phyloP scores from a whole-genome alignment of 148 eudicot species.

The Vaccinium macrocarpon region DNA sequence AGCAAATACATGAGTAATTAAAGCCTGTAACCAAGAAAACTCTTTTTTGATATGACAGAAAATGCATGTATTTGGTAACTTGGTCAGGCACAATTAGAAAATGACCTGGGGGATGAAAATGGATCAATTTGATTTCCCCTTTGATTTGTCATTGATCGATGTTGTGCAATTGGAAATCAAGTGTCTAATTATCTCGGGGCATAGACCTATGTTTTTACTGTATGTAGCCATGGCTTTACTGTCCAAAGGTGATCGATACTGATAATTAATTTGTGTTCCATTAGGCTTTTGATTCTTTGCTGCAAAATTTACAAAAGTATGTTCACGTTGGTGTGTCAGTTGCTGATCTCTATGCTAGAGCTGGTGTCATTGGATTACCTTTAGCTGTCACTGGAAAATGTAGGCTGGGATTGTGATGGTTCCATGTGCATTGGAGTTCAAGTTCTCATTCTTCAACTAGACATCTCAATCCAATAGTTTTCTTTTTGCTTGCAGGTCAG shows the following conservation, averaged over 20 bases:
- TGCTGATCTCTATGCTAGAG: slow-evolving; percentile 92
- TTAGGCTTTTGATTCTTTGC: slow-evolving; percentile 96
- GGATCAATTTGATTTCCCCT: neutral
- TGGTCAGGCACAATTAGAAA: neutral
- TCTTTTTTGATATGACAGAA: neutral
- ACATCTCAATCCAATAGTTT: neutral
- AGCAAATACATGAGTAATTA: slow-evolving; percentile 83
- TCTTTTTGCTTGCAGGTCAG: slow-evolving; percentile 46
- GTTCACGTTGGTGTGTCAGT: slow-evolving; percentile 83
- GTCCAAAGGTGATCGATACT: neutral
- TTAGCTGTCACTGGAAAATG: slow-evolving; percentile 83
- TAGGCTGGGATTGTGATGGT: slow-evolving; percentile 39
- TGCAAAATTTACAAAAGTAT: slow-evolving; percentile 77
- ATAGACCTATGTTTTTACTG: neutral
- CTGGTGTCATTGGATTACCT: slow-evolving; percentile 95
- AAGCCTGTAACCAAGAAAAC: slow-evolving; percentile 6
- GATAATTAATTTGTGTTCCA: neutral
- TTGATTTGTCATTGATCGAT: neutral
- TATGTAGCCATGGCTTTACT: neutral
- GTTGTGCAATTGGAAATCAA: neutral
- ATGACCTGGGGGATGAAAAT: slow-evolving; percentile 7
- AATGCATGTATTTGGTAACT: neutral
- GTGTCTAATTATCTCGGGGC: neutral
- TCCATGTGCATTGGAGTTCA: neutral
- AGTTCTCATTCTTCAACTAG: slow-evolving; percentile 12